Evolutionary conservation across 371 early-diverging fungal genomes (phyloP).

Genomic region (Blakeslea trispora): DNA sequence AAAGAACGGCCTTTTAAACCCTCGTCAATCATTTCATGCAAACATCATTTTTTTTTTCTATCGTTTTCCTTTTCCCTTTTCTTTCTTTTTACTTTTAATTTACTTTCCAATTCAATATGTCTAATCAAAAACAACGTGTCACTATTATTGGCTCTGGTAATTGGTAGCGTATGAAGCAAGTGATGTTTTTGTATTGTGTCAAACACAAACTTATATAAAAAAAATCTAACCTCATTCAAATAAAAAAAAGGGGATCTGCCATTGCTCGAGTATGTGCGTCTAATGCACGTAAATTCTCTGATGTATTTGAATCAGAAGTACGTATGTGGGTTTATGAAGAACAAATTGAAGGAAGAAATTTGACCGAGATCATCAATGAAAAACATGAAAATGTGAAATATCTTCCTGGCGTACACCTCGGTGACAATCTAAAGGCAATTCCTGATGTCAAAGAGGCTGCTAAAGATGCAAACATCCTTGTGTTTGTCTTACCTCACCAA

Average conservation of each 20-base stretch:
- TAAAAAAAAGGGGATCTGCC: constrained; percentile 85
- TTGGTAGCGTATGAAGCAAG: too few relatives aligned
- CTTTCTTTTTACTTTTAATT: too few relatives aligned
- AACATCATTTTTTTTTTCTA: neutral
- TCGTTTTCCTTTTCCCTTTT: neutral
- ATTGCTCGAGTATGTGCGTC: constrained; percentile 91
- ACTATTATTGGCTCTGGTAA: constrained; percentile 93
- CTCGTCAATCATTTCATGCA: neutral
- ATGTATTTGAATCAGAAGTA: constrained; percentile 76
- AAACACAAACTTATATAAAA: too few relatives aligned
- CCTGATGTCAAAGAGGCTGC: constrained; percentile 80
- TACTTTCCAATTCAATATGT: too few relatives aligned
- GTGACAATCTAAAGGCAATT: constrained; percentile 71
- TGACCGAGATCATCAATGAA: constrained; percentile 94
- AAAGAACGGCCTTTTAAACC: neutral
- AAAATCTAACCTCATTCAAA: too few relatives aligned
- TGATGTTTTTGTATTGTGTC: too few relatives aligned
- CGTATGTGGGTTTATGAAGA: constrained; percentile 97
- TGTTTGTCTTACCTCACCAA: constrained; percentile 98
- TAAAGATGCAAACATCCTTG: constrained; percentile 81
- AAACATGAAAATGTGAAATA: constrained; percentile 95
- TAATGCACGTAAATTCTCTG: constrained; percentile 68
- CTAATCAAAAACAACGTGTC: constrained; percentile 39
- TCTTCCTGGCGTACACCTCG: constrained; percentile 84
- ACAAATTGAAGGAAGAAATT: constrained; percentile 73